Base-by-base conservation (phyloP, 2,329 filamentous ascomycete genomes). In the Fusarium avenaceum region DNA sequence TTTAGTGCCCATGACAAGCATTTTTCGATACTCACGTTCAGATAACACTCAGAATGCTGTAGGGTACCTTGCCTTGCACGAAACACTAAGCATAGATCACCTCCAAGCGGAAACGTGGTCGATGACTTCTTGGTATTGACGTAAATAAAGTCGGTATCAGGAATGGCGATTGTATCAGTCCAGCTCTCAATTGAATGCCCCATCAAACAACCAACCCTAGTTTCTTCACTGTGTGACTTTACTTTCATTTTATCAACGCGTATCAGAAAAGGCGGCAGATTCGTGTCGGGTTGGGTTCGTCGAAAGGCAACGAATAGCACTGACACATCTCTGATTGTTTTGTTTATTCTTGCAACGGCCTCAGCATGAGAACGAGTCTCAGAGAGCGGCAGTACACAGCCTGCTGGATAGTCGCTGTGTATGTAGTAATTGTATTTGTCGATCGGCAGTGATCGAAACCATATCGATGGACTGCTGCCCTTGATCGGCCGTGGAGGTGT, bases 1-100 rank as follows among this genome's bases (percentile, higher is more conserved):
- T 28, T 30, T 13, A 6, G 13, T 3, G 6, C 11, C 60, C 60
- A 63, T 1, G 14, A 10, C 4, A 63, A 42, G 3, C 10, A 8
- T 6, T 22, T 44, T 22, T 63, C 60, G 13, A 63, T 33, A 9
- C 32, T 35, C 4, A 63, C 58, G 22, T 63, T 63, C 3, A 63
- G 6, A 1, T 63, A 49, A 13, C 11, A 28, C 3, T 24, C 39
- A 5, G n/a, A 11, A 5, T 44, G 44, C 13, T 15, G n/a, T 1
- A 19, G 14, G 2, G 17, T 9, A 3, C 58, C 22, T 3, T 55
- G 58, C 1, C 60, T 40, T 3, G 44, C 15, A 13, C 58, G 14
- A 6, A 63, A 49, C 0, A 57, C 19, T 6, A 63, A 32, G 7
- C 38, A 45, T 1, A 63, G 8, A 4, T 49, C 19, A 6, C 11